phyloP scores from a whole-genome alignment of 345 rosid species.

The Melaleuca quinquenervia region DNA sequence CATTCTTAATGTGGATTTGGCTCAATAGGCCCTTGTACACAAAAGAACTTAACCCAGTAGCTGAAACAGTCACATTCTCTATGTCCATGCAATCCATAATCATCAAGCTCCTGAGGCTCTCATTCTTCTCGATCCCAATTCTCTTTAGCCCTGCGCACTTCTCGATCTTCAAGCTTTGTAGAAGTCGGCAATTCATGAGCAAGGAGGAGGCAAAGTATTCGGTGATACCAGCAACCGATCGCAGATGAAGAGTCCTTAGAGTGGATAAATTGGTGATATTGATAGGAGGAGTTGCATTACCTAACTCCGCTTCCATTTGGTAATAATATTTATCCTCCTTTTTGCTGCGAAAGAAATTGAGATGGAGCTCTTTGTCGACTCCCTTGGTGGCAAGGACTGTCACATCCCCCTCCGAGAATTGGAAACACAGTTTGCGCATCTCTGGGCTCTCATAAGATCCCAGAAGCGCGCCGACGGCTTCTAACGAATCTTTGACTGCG shows the following conservation, averaged over 20 bases:
- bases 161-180: conserved; percentile 1
- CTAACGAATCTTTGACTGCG: background rate
- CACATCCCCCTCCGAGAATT: background rate
- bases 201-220: background rate
- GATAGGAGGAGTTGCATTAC: background rate
- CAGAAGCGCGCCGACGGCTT: background rate
- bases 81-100: conserved; percentile 1
- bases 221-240: background rate
- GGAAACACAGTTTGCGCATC: background rate
- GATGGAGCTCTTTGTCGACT: conserved; percentile 4
- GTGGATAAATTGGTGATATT: background rate
- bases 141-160: conserved; percentile 3
- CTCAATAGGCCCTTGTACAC: conserved; percentile 1
- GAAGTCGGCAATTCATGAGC: conserved; percentile 1
- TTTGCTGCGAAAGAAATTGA: background rate
- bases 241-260: conserved; percentile 5
- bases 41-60: background rate
- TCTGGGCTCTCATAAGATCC: conserved; percentile 1
- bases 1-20: background rate
- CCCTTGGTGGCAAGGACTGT: conserved; percentile 8
- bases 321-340: background rate
- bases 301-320: background rate
- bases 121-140: conserved; percentile 2
- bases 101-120: background rate
- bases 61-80: conserved; percentile 1